Percentiles rank a stretch among this genome's conserved stretches.
These are phyloP conservation scores for Cutaneotrichosporon sp. DNA, from an alignment of 1,284 basidiomycete genomes.

Conservation along the genomic window DNA sequence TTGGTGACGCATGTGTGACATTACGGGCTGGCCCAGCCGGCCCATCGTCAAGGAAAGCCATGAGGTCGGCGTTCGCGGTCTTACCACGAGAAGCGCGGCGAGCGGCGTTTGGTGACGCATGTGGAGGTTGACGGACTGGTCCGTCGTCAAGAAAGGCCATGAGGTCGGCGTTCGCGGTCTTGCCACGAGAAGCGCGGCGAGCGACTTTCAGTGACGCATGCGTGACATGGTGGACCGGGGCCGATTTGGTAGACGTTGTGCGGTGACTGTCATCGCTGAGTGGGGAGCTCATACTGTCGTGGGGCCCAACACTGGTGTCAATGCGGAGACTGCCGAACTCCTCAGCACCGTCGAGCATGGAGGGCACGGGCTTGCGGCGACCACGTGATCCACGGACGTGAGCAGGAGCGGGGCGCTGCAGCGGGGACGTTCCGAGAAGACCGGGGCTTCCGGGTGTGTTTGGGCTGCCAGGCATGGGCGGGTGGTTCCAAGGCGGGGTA, in stretches of 20 bases:
- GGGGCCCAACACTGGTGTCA: not conserved
- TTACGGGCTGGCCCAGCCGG: too few species aligned
- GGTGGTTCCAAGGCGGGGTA: too few species aligned
- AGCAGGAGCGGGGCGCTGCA: not conserved
- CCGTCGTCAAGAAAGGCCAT: not conserved
- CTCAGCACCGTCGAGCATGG: not conserved
- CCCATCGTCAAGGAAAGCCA: not conserved
- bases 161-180: too few species aligned
- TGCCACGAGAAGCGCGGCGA: too few species aligned
- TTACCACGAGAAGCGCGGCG: too few species aligned
- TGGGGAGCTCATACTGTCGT: not conserved
- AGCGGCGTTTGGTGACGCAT: too few species aligned
- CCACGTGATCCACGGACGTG: not conserved
- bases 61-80: not conserved
- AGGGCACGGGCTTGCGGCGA: slow-evolving; percentile 14
- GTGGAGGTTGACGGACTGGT: too few species aligned
- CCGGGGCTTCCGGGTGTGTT: not conserved
- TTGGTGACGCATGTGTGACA: not conserved
- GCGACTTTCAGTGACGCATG: too few species aligned
- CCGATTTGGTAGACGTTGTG: not conserved
- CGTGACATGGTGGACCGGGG: not conserved
- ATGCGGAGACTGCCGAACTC: not conserved
- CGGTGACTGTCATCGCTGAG: not conserved
- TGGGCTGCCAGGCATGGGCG: not conserved
- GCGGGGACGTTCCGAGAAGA: not conserved